Percentiles rank a stretch among this genome's conserved stretches.
Conservation (phyloP, 1,284 basidiomycete genomes). For the Entoloma clypeatum region DNA sequence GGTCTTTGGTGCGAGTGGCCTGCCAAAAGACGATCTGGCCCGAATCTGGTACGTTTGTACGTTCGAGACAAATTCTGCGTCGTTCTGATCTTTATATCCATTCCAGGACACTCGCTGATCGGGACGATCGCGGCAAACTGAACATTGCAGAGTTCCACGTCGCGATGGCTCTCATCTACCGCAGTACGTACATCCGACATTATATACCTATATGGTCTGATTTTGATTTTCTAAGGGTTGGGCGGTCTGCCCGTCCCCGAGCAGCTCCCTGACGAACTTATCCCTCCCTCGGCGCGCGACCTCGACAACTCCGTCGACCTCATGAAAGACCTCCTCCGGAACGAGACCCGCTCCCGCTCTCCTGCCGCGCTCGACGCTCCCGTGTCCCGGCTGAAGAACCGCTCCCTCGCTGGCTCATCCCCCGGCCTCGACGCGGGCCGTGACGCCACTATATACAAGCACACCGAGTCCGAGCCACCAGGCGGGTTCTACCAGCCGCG, state of each 20-base stretch:
- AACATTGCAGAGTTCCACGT: constrained; percentile 98
- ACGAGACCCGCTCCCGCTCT: constrained; percentile 70
- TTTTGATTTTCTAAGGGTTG: constrained; percentile 49
- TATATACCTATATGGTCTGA: constrained; percentile 2
- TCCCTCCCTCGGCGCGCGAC: constrained; percentile 90
- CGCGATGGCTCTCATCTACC: constrained; percentile 97
- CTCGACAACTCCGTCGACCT: constrained; percentile 91
- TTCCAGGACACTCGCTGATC: constrained; percentile 82
- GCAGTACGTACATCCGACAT: constrained; percentile 55
- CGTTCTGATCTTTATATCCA: constrained; percentile 2
- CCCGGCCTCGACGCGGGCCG: constrained; percentile 55
- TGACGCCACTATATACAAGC: constrained; percentile 93
- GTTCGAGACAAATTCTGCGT: neutral
- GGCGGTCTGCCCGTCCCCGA: constrained; percentile 94
- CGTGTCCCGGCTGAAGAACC: constrained; percentile 60
- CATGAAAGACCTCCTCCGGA: constrained; percentile 85
- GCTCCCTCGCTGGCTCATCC: constrained; percentile 62
- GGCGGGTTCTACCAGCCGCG: constrained; percentile 81
- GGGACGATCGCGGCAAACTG: constrained; percentile 88
- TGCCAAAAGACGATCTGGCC: constrained; percentile 88
- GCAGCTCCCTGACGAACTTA: constrained; percentile 82
- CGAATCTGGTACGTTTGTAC: constrained; percentile 84
- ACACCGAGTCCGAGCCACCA: constrained; percentile 61
- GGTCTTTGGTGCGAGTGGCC: constrained; percentile 93
- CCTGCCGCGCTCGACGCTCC: constrained; percentile 48